These are phyloP conservation scores for Suillus alpinus DNA, from an alignment of 768 basidiomycete genomes.

Conservation along the genomic window DNA sequence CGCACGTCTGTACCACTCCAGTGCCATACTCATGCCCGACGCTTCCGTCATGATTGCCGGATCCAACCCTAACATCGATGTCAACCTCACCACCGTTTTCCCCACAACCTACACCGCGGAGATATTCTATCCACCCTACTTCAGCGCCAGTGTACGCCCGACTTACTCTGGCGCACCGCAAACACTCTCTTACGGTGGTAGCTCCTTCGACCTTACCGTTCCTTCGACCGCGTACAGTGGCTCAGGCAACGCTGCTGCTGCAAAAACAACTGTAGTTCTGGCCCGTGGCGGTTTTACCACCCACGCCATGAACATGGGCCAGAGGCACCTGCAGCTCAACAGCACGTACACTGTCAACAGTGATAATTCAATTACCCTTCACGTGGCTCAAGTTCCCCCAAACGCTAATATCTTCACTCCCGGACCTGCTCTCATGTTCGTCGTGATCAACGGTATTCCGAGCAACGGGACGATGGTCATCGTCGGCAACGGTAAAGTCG, in stretches of 20 bases:
- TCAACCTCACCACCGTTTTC: conserved; percentile 55
- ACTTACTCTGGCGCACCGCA: conserved; percentile 64
- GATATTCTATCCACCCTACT: conserved; percentile 92
- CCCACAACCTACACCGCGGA: conserved; percentile 82
- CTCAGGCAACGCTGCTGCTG: conserved; percentile 62
- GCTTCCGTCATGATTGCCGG: conserved; percentile 87
- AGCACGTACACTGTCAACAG: conserved; percentile 78
- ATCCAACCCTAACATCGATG: conserved; percentile 90
- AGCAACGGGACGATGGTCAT: conserved; percentile 75
- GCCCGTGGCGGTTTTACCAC: conserved; percentile 85
- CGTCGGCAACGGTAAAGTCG: conserved; percentile 78
- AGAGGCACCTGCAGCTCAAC: conserved; percentile 78
- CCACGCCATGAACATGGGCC: conserved; percentile 87
- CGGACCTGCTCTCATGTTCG: conserved; percentile 81
- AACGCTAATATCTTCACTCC: conserved; percentile 87
- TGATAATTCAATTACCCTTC: conserved; percentile 77
- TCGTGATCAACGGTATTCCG: conserved; percentile 82
- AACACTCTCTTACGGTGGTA: conserved; percentile 82
- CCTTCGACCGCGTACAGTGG: conserved; percentile 65
- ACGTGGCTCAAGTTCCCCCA: conserved; percentile 80
- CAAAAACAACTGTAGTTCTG: conserved; percentile 72
- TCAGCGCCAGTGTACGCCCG: conserved; percentile 66
- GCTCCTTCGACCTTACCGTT: conserved; percentile 72
- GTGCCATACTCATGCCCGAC: conserved; percentile 85
- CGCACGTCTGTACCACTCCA: conserved; percentile 88